phyloP scores from a whole-genome alignment of 805 yeast genomes.

The Starmera caribaea region DNA sequence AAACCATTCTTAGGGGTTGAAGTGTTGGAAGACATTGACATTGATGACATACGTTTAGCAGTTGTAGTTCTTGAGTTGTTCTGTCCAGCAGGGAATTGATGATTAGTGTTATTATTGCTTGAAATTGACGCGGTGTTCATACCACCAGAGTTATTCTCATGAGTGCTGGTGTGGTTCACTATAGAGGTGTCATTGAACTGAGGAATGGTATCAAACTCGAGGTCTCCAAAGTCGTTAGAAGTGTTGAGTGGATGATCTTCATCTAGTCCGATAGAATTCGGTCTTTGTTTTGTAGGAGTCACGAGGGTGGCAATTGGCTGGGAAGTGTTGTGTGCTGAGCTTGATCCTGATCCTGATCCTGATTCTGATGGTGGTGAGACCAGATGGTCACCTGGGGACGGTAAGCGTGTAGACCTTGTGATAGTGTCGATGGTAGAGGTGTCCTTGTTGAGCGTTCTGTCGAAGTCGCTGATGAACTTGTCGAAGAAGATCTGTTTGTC shows the following conservation, averaged over 20 bases:
- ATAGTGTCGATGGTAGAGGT: slow-evolving; percentile 23
- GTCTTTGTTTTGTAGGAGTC: slow-evolving; percentile 18
- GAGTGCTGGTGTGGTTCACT: no score
- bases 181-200: no score
- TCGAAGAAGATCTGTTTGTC: slow-evolving; percentile 22
- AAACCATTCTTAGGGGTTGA: slow-evolving; percentile 3
- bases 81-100: background rate
- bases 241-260: slow-evolving; percentile 13
- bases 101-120: background rate
- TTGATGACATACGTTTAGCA: background rate
- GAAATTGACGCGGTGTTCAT: no score
- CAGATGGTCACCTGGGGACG: background rate
- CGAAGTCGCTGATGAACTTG: slow-evolving; percentile 26
- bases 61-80: background rate
- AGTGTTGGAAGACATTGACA: background rate
- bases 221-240: background rate
- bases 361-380: no score
- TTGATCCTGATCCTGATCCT: background rate
- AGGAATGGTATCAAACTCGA: no score
- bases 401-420: slow-evolving; percentile 14
- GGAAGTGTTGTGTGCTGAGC: background rate
- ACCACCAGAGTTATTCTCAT: no score
- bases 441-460: slow-evolving; percentile 23
- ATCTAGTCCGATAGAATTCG: slow-evolving; percentile 12
- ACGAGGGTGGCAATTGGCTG: slow-evolving; percentile 2